A percentile compares a stretch with the other conserved stretches of the same genome.
phyloP scores from a whole-genome alignment of 225 moss, liverwort and hornwort species.

The Lunularia cruciata region DNA sequence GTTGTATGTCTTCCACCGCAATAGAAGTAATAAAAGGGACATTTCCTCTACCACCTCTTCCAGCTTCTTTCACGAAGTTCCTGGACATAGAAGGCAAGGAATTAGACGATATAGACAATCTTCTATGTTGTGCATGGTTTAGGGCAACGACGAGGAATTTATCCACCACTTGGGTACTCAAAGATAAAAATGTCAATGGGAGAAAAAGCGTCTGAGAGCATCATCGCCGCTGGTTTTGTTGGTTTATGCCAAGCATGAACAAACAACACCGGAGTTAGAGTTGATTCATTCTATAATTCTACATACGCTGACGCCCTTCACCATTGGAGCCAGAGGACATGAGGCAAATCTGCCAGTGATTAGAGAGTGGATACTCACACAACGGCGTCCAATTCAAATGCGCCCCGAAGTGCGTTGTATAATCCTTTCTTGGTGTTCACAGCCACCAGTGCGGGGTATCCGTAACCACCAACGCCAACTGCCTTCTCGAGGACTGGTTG shows the following conservation, averaged over 20 bases:
- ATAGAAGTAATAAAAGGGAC: slow-evolving; percentile 66
- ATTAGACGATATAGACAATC: no score
- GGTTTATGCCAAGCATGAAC: no score
- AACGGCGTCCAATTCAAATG: slow-evolving; percentile 80
- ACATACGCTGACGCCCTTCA: no score
- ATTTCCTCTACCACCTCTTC: slow-evolving; percentile 80
- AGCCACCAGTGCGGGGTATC: slow-evolving; percentile 93
- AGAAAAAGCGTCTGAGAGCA: no score
- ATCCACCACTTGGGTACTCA: no score
- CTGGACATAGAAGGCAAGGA: slow-evolving; percentile 43
- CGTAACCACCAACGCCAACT: slow-evolving; percentile 96
- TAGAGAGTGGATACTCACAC: slow-evolving; percentile 47
- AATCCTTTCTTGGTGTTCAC: slow-evolving; percentile 85
- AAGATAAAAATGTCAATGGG: no score
- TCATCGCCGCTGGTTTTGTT: no score
- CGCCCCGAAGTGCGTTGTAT: slow-evolving; percentile 85
- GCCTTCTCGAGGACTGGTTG: slow-evolving; percentile 82
- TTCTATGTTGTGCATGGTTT: no score
- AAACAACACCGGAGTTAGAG: neutral
- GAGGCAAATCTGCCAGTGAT: no score
- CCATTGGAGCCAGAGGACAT: no score
- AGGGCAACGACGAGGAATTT: no score
- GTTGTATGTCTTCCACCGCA: slow-evolving; percentile 50
- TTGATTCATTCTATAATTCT: no score
- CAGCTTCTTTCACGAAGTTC: slow-evolving; percentile 88